Evolutionary conservation across 768 basidiomycete species (phyloP).

Genomic region (Boletus sp.): DNA sequence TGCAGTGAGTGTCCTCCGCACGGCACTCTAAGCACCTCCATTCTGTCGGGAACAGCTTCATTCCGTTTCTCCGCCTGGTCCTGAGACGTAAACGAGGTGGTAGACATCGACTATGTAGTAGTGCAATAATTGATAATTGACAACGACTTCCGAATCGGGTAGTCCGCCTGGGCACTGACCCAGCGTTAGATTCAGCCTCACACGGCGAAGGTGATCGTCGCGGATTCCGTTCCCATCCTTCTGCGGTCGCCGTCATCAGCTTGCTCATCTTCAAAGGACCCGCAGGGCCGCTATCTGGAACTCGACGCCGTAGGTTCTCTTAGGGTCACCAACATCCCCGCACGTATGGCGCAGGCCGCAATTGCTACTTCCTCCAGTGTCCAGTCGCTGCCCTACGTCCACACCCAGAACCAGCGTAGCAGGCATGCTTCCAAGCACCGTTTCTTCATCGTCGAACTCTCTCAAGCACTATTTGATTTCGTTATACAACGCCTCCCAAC

Average conservation of each 20-base stretch:
- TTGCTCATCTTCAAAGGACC: conserved; percentile 1
- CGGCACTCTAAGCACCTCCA: too few species aligned
- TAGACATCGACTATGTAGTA: neutral
- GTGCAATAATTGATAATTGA: conserved; percentile 2
- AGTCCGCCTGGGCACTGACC: conserved; percentile 16
- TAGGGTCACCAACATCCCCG: neutral
- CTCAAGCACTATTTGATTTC: conserved; percentile 89
- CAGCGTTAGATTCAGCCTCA: conserved; percentile 14
- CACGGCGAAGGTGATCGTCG: conserved; percentile 28
- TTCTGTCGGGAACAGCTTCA: neutral
- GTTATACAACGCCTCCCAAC: conserved; percentile 91
- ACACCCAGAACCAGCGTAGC: conserved; percentile 35
- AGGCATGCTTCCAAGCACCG: conserved; percentile 49
- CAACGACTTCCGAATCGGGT: conserved; percentile 26
- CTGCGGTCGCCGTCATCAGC: conserved; percentile 10
- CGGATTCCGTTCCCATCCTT: conserved; percentile 22
- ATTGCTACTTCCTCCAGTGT: conserved; percentile 14
- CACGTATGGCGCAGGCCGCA: conserved; percentile 30
- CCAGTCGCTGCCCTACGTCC: conserved; percentile 26
- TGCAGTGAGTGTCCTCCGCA: neutral
- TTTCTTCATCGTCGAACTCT: conserved; percentile 71
- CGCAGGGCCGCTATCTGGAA: neutral
- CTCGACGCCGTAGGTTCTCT: neutral
- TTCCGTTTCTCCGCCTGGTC: neutral
- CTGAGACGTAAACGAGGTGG: neutral